Evolutionary conservation across 352 stramenopile genomes (phyloP).

Genomic region (Peronospora destructor): DNA sequence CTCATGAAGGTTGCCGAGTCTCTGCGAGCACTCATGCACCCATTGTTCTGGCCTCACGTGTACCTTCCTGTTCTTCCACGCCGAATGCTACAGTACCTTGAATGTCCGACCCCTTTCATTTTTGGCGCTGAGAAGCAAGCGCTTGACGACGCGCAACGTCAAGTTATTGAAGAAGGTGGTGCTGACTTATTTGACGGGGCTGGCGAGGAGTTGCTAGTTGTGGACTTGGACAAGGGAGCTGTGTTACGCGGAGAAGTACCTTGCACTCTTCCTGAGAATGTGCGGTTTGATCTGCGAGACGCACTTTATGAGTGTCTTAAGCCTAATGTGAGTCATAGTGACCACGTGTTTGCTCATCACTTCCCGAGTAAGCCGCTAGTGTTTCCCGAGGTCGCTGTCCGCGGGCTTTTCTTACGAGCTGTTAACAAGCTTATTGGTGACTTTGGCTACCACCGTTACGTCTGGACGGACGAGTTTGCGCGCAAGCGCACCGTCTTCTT

Average conservation of each 20-base stretch:
- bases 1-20: conserved; percentile 78
- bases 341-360: conserved; percentile 65
- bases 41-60: conserved; percentile 81
- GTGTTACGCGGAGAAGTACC: conserved; percentile 46
- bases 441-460: conserved; percentile 80
- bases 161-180: conserved; percentile 32
- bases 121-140: conserved; percentile 67
- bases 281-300: conserved; percentile 43
- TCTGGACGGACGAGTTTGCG: conserved; percentile 82
- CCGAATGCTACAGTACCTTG: conserved; percentile 76
- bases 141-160: conserved; percentile 47
- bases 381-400: conserved; percentile 72
- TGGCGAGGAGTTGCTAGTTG: conserved; percentile 60
- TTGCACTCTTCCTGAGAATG: conserved; percentile 38
- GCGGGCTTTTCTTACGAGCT: conserved; percentile 52
- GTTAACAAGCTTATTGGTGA: conserved; percentile 70
- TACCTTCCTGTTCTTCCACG: conserved; percentile 77
- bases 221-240: conserved; percentile 67
- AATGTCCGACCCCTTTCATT: conserved; percentile 83
- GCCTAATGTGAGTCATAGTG: conserved; percentile 61
- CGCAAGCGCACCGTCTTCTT: conserved; percentile 76
- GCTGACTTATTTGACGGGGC: conserved; percentile 42
- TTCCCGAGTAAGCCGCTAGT: conserved; percentile 58
- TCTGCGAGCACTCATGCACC: conserved; percentile 77
- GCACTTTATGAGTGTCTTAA: conserved; percentile 61